These are phyloP conservation scores for Annulohypoxylon moriforme DNA, from an alignment of 495 filamentous ascomycete genomes.

Conservation along the genomic window DNA sequence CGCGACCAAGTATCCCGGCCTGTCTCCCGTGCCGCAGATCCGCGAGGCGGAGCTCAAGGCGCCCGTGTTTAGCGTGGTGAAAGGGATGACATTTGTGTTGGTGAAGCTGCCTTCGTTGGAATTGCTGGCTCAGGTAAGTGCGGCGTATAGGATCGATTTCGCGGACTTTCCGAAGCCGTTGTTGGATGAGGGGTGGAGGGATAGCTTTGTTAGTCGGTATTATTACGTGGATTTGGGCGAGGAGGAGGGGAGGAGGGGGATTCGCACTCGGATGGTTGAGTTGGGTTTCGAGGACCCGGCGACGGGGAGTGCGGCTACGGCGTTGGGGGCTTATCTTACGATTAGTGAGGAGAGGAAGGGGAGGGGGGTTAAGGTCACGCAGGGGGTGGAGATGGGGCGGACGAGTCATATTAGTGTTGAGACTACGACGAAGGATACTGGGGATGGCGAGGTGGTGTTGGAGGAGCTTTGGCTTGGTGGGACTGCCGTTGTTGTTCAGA, in stretches of 20 bases:
- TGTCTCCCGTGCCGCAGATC: slow-evolving; percentile 45
- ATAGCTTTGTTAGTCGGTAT: slow-evolving; percentile 65
- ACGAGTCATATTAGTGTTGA: slow-evolving; percentile 66
- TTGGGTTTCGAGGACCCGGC: slow-evolving; percentile 73
- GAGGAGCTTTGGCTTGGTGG: slow-evolving; percentile 66
- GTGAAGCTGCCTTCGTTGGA: slow-evolving; percentile 62
- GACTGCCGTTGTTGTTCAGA: slow-evolving; percentile 67
- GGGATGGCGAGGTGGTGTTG: slow-evolving; percentile 50
- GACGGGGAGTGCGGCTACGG: slow-evolving; percentile 72
- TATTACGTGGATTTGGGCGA: slow-evolving; percentile 62
- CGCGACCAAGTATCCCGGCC: slow-evolving; percentile 15
- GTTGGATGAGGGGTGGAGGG: slow-evolving; percentile 69
- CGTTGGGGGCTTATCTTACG: slow-evolving; percentile 67
- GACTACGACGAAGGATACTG: slow-evolving; percentile 53
- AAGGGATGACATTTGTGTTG: slow-evolving; percentile 74
- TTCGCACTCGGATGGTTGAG: slow-evolving; percentile 66
- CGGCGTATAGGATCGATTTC: slow-evolving; percentile 46
- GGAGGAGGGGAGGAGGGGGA: slow-evolving; percentile 32
- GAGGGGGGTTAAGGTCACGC: slow-evolving; percentile 65
- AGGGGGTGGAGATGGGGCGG: slow-evolving; percentile 84
- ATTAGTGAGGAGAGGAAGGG: slow-evolving; percentile 53
- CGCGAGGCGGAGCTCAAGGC: slow-evolving; percentile 51
- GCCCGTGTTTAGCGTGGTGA: slow-evolving; percentile 72
- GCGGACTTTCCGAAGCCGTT: slow-evolving; percentile 38
- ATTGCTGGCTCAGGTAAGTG: slow-evolving; percentile 52